Percentiles rank a stretch among this genome's conserved stretches.
phyloP scores from a whole-genome alignment of 1,284 basidiomycete genomes.

The Pholiota adiposa region DNA sequence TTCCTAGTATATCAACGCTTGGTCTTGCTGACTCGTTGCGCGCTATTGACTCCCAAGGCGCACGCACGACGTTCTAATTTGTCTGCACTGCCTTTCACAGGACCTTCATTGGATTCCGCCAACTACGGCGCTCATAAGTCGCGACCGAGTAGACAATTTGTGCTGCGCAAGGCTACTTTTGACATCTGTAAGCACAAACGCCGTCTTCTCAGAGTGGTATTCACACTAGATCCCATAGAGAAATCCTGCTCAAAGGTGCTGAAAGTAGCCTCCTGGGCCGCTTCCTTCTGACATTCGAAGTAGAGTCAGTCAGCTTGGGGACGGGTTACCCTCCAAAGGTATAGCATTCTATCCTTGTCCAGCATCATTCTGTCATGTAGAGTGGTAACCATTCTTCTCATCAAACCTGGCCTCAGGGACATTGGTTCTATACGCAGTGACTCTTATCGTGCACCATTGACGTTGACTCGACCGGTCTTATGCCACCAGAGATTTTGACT shows the following conservation, averaged over 20 bases:
- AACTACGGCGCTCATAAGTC: neutral
- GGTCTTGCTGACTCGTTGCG: neutral
- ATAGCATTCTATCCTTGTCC: conserved; percentile 8
- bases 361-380: conserved; percentile 8
- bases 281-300: neutral
- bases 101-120: neutral
- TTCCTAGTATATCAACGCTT: neutral
- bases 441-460: neutral
- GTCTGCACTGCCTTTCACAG: neutral
- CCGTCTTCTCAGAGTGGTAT: neutral
- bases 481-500: conserved; percentile 1
- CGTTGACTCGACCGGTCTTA: neutral
- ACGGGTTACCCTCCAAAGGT: neutral
- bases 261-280: neutral
- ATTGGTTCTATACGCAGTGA: neutral
- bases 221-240: neutral
- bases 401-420: neutral
- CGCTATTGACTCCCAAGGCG: neutral
- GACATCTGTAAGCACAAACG: neutral
- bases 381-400: conserved; percentile 4
- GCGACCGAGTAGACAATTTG: neutral
- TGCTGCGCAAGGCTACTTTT: neutral
- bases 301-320: neutral
- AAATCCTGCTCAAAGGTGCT: neutral
- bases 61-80: neutral